These are phyloP conservation scores for Haematococcus lacustris DNA, from an alignment of 139 green algal genomes.

Conservation along the genomic window DNA sequence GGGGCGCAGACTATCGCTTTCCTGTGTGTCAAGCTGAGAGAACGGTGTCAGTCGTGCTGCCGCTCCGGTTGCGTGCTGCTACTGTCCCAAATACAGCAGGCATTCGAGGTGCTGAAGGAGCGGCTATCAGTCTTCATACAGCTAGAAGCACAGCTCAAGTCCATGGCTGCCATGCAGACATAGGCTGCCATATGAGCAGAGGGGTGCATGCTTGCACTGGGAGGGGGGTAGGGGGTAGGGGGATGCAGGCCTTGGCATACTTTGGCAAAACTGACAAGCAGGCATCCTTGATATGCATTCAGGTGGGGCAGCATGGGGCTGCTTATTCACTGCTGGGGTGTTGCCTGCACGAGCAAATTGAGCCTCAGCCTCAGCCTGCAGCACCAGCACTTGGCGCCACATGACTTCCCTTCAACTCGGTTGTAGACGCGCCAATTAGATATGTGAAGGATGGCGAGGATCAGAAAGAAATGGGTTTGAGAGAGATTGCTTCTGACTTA, in stretches of 20 bases:
- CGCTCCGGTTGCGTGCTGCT: constrained; percentile 13
- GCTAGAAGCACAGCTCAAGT: constrained; percentile 50
- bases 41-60: constrained; percentile 47
- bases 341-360: too few species aligned
- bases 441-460: too few species aligned
- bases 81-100: constrained; percentile 18
- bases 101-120: constrained; percentile 32
- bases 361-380: too few species aligned
- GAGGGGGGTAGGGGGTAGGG: not conserved
- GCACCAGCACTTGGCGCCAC: too few species aligned
- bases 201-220: not conserved
- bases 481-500: too few species aligned
- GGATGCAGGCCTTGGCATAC: not conserved
- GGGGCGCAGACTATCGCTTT: constrained; percentile 46
- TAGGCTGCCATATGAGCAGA: not conserved
- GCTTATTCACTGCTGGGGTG: too few species aligned
- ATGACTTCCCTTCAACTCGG: too few species aligned
- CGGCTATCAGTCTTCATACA: constrained; percentile 58
- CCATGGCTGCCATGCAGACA: constrained; percentile 1
- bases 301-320: too few species aligned
- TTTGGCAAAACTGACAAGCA: too few species aligned
- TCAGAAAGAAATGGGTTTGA: too few species aligned
- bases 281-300: too few species aligned
- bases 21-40: constrained; percentile 59
- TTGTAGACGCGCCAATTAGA: too few species aligned